Evolutionary conservation across 352 stramenopile genomes (phyloP).

Genomic region (Globisporangium canariense): DNA sequence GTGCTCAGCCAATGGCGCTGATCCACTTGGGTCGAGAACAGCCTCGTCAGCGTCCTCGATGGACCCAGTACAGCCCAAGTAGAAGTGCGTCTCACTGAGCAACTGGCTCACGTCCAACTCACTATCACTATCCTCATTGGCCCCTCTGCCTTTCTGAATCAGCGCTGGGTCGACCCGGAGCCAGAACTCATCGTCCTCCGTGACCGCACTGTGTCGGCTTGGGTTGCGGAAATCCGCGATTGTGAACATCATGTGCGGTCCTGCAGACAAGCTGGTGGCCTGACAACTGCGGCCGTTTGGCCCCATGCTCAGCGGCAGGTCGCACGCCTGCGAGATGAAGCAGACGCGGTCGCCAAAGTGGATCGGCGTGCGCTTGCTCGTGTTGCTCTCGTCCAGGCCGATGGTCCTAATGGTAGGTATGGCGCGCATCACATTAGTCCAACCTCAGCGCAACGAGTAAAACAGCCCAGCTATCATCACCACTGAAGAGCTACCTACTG

Average conservation of each 20-base stretch:
- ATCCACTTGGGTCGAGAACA: no score
- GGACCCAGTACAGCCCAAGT: constrained; percentile 48
- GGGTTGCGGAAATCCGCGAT: constrained; percentile 59
- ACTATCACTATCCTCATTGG: constrained; percentile 2
- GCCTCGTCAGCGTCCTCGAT: constrained; percentile 24
- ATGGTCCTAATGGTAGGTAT: constrained; percentile 17
- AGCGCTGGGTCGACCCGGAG: constrained; percentile 38
- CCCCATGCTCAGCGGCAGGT: constrained; percentile 49
- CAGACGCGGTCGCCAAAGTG: constrained; percentile 64
- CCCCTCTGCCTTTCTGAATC: constrained; percentile 4
- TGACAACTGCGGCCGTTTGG: constrained; percentile 34
- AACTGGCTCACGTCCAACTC: constrained; percentile 35
- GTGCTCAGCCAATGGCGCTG: background rate
- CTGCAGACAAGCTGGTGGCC: constrained; percentile 20
- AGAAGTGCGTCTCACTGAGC: constrained; percentile 53
- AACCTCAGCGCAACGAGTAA: background rate
- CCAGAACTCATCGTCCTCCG: constrained; percentile 48
- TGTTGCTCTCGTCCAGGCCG: constrained; percentile 41
- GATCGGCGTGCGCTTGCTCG: constrained; percentile 39
- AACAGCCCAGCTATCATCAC: background rate
- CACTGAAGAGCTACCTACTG: background rate
- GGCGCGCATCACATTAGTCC: background rate
- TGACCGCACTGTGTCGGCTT: constrained; percentile 38
- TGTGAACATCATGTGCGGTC: constrained; percentile 64
- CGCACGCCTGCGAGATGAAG: constrained; percentile 38